Conservation (phyloP, 2,329 filamentous ascomycete genomes). For the Aspergillus fructus region DNA sequence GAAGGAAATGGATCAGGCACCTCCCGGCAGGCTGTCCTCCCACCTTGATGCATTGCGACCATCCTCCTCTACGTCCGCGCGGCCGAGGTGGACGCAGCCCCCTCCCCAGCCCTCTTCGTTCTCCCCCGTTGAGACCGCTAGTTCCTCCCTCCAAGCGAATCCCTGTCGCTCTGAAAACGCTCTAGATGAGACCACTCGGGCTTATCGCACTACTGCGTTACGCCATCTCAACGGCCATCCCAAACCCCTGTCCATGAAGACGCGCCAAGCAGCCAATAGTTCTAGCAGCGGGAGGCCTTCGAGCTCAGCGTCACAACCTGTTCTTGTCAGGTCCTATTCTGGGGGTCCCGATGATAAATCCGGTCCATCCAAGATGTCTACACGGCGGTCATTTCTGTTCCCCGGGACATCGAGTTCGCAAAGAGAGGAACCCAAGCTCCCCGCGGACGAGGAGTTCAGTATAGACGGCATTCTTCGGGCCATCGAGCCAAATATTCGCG, state of each 20-base stretch:
- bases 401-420: constrained; percentile 22
- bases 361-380: constrained; percentile 31
- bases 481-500: constrained; percentile 58
- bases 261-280: constrained; percentile 23
- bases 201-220: constrained; percentile 31
- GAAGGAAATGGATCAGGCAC: constrained; percentile 32
- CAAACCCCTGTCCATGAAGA: constrained; percentile 26
- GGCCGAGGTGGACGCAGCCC: constrained; percentile 32
- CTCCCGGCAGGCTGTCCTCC: constrained; percentile 27
- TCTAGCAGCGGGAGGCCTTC: constrained; percentile 23
- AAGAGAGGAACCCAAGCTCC: constrained; percentile 35
- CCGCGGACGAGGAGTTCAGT: constrained; percentile 54
- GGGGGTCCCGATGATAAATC: constrained; percentile 33
- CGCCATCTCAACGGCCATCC: constrained; percentile 34
- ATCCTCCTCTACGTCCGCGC: constrained; percentile 31
- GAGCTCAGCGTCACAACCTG: constrained; percentile 40
- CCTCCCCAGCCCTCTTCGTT: background rate
- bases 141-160: constrained; percentile 23
- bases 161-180: constrained; percentile 26
- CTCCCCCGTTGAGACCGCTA: constrained; percentile 21
- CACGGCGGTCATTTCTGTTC: constrained; percentile 32
- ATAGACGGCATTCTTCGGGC: constrained; percentile 57
- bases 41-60: constrained; percentile 28
- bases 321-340: constrained; percentile 45
- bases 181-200: constrained; percentile 32